Evolutionary conservation across 2,329 filamentous ascomycete genomes (phyloP).

Genomic region (Teratosphaeria zuluensis): DNA sequence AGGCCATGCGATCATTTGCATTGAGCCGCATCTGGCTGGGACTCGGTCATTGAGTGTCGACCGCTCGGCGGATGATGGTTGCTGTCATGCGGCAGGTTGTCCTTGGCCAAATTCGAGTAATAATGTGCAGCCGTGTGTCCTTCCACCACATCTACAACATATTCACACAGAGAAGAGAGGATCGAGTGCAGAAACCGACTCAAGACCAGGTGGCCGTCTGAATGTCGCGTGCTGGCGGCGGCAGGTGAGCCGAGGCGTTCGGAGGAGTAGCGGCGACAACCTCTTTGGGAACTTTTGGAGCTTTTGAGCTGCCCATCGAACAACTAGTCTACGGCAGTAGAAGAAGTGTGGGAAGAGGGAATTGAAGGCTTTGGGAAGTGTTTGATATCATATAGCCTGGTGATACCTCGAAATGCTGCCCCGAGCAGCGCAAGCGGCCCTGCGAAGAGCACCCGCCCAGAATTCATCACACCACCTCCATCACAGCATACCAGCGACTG

Average conservation of each 20-base stretch:
- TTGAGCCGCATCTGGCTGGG: slow-evolving; percentile 9
- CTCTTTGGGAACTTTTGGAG: neutral
- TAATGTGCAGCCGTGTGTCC: neutral
- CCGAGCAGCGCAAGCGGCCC: slow-evolving; percentile 20
- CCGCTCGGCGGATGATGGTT: neutral
- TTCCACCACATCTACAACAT: neutral
- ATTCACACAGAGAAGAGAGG: neutral
- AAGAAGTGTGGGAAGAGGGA: neutral
- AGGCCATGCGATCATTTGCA: slow-evolving; percentile 18
- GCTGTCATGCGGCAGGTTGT: neutral
- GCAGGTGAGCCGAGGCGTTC: neutral
- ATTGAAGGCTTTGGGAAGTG: neutral
- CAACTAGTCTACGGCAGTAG: neutral
- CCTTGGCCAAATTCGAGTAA: neutral
- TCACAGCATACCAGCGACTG: slow-evolving; percentile 8
- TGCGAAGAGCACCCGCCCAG: slow-evolving; percentile 9
- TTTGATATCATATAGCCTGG: neutral
- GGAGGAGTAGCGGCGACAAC: neutral
- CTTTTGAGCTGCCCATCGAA: neutral
- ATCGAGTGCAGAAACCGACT: neutral
- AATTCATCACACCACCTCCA: slow-evolving; percentile 6
- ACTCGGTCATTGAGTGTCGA: neutral
- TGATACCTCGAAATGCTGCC: slow-evolving; percentile 17
- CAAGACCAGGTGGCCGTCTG: neutral
- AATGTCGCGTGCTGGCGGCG: neutral